phyloP scores from a whole-genome alignment of 2,329 filamentous ascomycete species.

The Tolypocladium nubicola region DNA sequence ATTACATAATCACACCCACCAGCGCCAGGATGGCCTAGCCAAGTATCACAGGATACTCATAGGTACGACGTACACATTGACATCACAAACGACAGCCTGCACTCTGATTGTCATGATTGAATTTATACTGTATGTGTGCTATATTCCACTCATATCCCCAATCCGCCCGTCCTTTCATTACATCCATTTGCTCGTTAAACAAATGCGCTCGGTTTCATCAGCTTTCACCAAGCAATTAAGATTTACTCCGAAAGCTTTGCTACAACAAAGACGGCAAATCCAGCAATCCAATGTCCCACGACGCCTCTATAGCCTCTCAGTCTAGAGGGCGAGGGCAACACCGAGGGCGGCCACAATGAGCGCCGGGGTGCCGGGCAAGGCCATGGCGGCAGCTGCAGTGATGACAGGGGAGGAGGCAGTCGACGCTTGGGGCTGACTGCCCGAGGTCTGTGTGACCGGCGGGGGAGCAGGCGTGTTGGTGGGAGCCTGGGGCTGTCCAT shows the following conservation, averaged over 20 bases:
- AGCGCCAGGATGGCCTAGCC: background rate
- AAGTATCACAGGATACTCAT: background rate
- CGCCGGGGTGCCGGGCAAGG: constrained; percentile 4
- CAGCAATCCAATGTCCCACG: no score
- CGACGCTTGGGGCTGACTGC: constrained; percentile 20
- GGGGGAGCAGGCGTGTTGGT: constrained; percentile 24
- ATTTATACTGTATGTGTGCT: background rate
- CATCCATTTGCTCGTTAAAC: background rate
- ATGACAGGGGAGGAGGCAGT: constrained; percentile 20
- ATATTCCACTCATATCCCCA: background rate
- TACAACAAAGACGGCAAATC: background rate
- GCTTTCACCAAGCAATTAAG: background rate
- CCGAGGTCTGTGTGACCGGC: constrained; percentile 19
- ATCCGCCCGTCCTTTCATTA: background rate
- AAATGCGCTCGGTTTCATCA: background rate
- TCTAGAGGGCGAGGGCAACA: constrained; percentile 10
- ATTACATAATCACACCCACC: background rate
- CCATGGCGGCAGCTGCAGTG: constrained; percentile 7
- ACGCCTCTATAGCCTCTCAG: background rate
- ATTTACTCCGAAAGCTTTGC: background rate
- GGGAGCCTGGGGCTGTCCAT: constrained; percentile 25
- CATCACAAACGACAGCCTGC: no score
- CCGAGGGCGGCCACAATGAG: constrained; percentile 8
- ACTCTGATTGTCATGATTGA: background rate
- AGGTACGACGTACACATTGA: no score